Conservation (phyloP, 139 green algal genomes). For the Bryopsis sp. region DNA sequence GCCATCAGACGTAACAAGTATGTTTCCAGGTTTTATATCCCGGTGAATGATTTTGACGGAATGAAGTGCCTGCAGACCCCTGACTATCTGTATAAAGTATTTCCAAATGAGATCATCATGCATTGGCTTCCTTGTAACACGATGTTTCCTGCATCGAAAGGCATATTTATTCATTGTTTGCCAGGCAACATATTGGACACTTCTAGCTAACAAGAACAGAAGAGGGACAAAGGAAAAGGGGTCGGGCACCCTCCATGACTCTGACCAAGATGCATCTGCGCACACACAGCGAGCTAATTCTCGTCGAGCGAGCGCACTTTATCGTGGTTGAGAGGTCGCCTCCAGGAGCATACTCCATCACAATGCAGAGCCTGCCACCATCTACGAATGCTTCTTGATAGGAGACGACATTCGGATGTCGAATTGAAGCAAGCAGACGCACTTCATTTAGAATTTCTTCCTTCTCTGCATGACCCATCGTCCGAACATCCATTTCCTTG, state of each 20-base stretch:
- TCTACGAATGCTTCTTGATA: slow-evolving; percentile 70
- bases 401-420: slow-evolving; percentile 40
- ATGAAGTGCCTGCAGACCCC: slow-evolving; percentile 59
- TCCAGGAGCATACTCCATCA: slow-evolving; percentile 67
- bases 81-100: slow-evolving; percentile 52
- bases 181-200: too few species aligned
- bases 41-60: slow-evolving; percentile 58
- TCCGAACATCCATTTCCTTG: slow-evolving; percentile 66
- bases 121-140: slow-evolving; percentile 25
- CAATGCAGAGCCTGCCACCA: slow-evolving; percentile 61
- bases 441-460: slow-evolving; percentile 68
- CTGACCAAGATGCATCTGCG: too few species aligned
- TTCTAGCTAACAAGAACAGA: too few species aligned
- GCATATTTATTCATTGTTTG: too few species aligned
- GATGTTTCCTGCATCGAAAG: slow-evolving; percentile 27
- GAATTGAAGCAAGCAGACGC: slow-evolving; percentile 56
- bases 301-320: slow-evolving; percentile 46
- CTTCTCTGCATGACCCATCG: slow-evolving; percentile 52
- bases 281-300: too few species aligned
- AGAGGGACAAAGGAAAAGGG: too few species aligned
- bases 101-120: slow-evolving; percentile 64
- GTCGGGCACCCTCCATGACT: too few species aligned
- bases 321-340: slow-evolving; percentile 56
- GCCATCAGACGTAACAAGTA: slow-evolving; percentile 39
- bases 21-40: slow-evolving; percentile 62